These are phyloP conservation scores for Metroxylon sagu DNA, from an alignment of 176 grass and related monocot species.

Conservation along the genomic window DNA sequence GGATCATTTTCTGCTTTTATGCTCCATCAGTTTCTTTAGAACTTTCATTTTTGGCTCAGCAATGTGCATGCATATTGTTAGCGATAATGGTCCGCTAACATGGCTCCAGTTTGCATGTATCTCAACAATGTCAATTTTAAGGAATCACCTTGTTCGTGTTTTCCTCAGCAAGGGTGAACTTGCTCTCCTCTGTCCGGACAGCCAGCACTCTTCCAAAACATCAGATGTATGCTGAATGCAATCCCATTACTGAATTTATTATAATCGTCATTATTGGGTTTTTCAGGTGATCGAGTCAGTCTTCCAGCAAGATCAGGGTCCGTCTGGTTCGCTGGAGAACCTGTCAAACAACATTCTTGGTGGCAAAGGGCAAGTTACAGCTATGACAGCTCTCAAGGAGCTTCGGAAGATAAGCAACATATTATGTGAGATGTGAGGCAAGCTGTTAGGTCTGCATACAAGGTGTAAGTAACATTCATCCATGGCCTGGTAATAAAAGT, in stretches of 20 bases:
- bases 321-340: neutral
- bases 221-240: neutral
- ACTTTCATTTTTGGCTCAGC: too few relatives aligned
- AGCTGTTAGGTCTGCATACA: neutral
- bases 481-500: slow-evolving; percentile 17
- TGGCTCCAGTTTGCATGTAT: too few relatives aligned
- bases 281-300: slow-evolving; percentile 7
- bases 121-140: too few relatives aligned
- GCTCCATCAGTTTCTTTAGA: too few relatives aligned
- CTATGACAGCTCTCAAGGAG: slow-evolving; percentile 1
- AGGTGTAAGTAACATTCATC: slow-evolving; percentile 4
- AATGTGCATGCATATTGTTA: too few relatives aligned
- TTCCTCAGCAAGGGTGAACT: too few relatives aligned
- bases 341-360: slow-evolving; percentile 5
- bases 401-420: slow-evolving; percentile 7
- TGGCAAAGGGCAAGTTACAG: neutral
- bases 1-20: too few relatives aligned
- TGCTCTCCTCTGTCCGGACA: neutral
- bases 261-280: neutral
- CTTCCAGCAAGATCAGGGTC: slow-evolving; percentile 4
- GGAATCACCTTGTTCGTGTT: too few relatives aligned
- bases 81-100: too few relatives aligned
- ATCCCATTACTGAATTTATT: neutral
- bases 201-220: too few relatives aligned
- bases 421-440: slow-evolving; percentile 48